A percentile compares a stretch with the other conserved stretches of the same genome.
Conservation (phyloP, 1,284 basidiomycete species). For the Fomitopsis betulina region DNA sequence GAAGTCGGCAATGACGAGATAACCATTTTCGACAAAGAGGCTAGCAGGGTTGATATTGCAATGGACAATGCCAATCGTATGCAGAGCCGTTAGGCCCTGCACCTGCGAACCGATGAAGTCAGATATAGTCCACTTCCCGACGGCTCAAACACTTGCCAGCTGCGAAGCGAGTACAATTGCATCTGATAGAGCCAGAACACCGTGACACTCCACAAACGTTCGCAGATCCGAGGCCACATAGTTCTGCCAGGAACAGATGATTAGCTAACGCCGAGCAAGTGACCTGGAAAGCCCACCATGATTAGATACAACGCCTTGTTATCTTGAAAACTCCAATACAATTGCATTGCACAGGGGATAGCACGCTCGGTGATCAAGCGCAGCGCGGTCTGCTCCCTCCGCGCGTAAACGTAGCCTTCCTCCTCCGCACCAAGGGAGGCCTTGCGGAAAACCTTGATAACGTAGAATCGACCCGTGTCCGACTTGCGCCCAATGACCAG, state of each 20-base stretch:
- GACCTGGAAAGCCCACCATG: slow-evolving; percentile 32
- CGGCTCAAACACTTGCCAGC: slow-evolving; percentile 12
- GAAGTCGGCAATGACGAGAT: slow-evolving; percentile 48
- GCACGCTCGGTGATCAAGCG: slow-evolving; percentile 44
- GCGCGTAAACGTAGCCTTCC: slow-evolving; percentile 33
- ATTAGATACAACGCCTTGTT: slow-evolving; percentile 56
- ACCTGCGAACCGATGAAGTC: slow-evolving; percentile 11
- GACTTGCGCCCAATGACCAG: slow-evolving; percentile 14
- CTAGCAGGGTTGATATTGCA: slow-evolving; percentile 56
- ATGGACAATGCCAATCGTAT: slow-evolving; percentile 24
- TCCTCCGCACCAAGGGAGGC: slow-evolving; percentile 43
- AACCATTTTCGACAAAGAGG: slow-evolving; percentile 59
- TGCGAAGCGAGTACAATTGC: slow-evolving; percentile 20
- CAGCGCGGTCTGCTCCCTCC: slow-evolving; percentile 57
- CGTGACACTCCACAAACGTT: slow-evolving; percentile 10
- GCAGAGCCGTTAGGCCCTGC: slow-evolving; percentile 18
- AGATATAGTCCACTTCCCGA: not conserved
- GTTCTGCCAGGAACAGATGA: slow-evolving; percentile 12
- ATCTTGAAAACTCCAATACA: slow-evolving; percentile 66
- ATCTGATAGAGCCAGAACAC: slow-evolving; percentile 13
- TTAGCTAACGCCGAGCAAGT: not conserved
- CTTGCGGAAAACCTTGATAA: slow-evolving; percentile 62
- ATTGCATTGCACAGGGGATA: slow-evolving; percentile 57
- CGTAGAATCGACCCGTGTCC: slow-evolving; percentile 36
- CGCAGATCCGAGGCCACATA: slow-evolving; percentile 15